A percentile compares a stretch with the other conserved stretches of the same genome.
These are phyloP conservation scores for Zygoascus hellenicus DNA, from an alignment of 1,139 yeast genomes.

Conservation along the genomic window DNA sequence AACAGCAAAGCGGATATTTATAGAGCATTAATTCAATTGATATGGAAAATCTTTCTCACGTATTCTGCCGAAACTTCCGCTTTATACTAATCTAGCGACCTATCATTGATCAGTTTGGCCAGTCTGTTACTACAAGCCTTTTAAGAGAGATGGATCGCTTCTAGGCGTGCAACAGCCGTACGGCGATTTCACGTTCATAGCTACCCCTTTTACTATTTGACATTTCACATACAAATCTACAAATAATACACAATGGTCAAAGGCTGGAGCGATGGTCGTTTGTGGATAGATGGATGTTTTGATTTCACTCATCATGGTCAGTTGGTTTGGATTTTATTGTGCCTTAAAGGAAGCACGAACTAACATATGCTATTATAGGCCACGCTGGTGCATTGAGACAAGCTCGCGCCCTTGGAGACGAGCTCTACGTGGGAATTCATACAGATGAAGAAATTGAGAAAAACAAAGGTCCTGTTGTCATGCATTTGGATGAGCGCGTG, in stretches of 20 bases:
- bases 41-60: too few relatives aligned
- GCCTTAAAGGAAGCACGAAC: background rate
- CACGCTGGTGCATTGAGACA: constrained; percentile 97
- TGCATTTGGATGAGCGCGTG: constrained; percentile 73
- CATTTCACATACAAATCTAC: too few relatives aligned
- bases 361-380: constrained; percentile 35
- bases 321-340: constrained; percentile 28
- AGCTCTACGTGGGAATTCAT: constrained; percentile 82
- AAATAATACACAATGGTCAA: background rate
- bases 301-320: constrained; percentile 94
- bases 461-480: constrained; percentile 92
- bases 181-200: too few relatives aligned
- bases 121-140: too few relatives aligned
- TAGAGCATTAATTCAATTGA: background rate
- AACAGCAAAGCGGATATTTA: constrained; percentile 4
- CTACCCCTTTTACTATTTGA: too few relatives aligned
- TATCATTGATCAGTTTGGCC: too few relatives aligned
- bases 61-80: too few relatives aligned
- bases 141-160: too few relatives aligned
- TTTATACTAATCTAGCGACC: background rate
- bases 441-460: constrained; percentile 75
- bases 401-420: constrained; percentile 73
- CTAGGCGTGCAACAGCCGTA: too few relatives aligned
- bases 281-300: constrained; percentile 97
- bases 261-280: constrained; percentile 21